phyloP scores from a whole-genome alignment of 441 rosid genomes.

The Jatropha podagrica region DNA sequence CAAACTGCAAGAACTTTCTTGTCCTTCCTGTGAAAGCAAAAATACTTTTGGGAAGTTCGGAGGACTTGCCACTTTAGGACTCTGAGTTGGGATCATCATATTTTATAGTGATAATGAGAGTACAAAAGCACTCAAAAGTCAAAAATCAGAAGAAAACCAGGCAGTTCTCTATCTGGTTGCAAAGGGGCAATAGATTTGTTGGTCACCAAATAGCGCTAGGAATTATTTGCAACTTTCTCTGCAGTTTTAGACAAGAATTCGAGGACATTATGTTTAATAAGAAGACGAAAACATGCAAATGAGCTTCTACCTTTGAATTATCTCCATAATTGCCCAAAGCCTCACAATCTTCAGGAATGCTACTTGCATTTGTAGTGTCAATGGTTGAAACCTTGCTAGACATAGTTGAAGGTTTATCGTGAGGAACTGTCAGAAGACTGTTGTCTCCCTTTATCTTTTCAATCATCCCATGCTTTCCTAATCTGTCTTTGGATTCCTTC shows the following conservation, averaged over 20 bases:
- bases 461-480: conserved; percentile 33
- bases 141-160: not conserved
- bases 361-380: conserved; percentile 35
- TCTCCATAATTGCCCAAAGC: conserved; percentile 24
- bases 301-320: conserved; percentile 54
- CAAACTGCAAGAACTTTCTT: not conserved
- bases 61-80: not conserved
- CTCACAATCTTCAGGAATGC: conserved; percentile 30
- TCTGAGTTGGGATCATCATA: too few relatives aligned
- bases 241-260: not conserved
- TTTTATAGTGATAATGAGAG: too few relatives aligned
- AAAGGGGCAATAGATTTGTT: not conserved
- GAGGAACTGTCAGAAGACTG: conserved; percentile 26
- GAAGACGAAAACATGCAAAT: conserved; percentile 8
- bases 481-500: conserved; percentile 36
- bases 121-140: not conserved
- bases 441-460: conserved; percentile 29
- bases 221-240: conserved; percentile 5
- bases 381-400: conserved; percentile 24
- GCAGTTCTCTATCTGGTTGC: not conserved
- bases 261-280: not conserved
- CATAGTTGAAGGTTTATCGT: conserved; percentile 29
- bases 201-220: not conserved
- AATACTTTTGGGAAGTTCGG: not conserved
- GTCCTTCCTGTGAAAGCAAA: not conserved